Evolutionary conservation across 176 grass and related monocot species (phyloP), one percentile per base, ranked within the genome.

Genomic region (Canna indica): DNA sequence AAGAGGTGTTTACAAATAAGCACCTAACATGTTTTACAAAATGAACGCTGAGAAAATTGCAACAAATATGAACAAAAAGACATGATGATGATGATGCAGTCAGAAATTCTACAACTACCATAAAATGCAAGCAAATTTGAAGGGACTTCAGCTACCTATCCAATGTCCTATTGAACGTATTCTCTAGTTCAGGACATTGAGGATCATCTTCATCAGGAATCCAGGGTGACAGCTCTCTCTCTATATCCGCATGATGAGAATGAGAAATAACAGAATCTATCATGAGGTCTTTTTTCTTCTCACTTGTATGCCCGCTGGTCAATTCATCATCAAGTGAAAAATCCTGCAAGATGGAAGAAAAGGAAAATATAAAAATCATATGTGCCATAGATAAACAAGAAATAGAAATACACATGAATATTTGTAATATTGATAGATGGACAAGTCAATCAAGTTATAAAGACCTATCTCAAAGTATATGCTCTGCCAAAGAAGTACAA

Each of bases 231-330:
- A 99, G 84, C 76, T 99, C 90, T 72, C 95, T 89, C 70, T 99
- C 90, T 25, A 60, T 36, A 74, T 94, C 90, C 64, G 75, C 70
- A 70, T 76, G 82, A 81, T 90, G 90, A 68, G 82, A 85, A 31
- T 82, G 82, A 45, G 95, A 90, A 73, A 99, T 99, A 57, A 86
- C 90, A 61, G 95, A 94, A 77, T 99, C 95, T 80, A 99, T 88
- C 82, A 99, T 65, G 48, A 99, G 77, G 73, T 99, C 95, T 65
- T 94, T 94, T 76, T 77, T 76, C 84, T 94, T 94, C 15, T 99
- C 95, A 80, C 73, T 68, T 39, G 70, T 65, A 83, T 84, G 84
- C 75, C 82, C 78, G 80, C 76, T 94, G 68, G 69, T 75, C 13
- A 90, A 36, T 76, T 90, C 90, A 60, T 93, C 95, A 27, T 71